phyloP scores from a whole-genome alignment of 2,329 filamentous ascomycete genomes.

The Teratosphaeria nubilosa region DNA sequence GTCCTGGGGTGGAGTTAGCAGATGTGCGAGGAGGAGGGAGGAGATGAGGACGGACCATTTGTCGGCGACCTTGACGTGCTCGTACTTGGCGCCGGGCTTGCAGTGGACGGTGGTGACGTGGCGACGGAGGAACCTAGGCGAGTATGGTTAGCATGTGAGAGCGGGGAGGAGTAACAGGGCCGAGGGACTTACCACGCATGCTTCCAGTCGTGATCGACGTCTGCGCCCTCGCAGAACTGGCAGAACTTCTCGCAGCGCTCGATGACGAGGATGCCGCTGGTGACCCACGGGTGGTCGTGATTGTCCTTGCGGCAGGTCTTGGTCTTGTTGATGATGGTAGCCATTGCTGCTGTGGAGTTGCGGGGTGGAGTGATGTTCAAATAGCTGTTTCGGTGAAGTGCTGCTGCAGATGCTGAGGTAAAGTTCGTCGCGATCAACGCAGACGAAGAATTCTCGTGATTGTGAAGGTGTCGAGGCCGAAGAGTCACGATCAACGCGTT shows the following conservation, averaged over 20 bases:
- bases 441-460: neutral
- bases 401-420: neutral
- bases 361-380: neutral
- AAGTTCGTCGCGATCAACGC: neutral
- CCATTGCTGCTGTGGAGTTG: neutral
- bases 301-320: slow-evolving; percentile 18
- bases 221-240: slow-evolving; percentile 14
- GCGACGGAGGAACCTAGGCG: slow-evolving; percentile 14
- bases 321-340: slow-evolving; percentile 4
- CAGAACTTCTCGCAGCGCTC: slow-evolving; percentile 19
- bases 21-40: neutral
- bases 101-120: slow-evolving; percentile 18
- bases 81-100: slow-evolving; percentile 8
- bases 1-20: neutral
- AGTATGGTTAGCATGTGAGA: neutral
- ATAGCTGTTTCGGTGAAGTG: neutral
- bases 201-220: slow-evolving; percentile 13
- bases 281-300: slow-evolving; percentile 17
- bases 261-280: slow-evolving; percentile 15
- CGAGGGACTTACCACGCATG: slow-evolving; percentile 13
- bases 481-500: neutral
- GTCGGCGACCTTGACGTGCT: slow-evolving; percentile 9
- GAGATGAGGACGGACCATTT: slow-evolving; percentile 11
- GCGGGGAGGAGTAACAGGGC: neutral
- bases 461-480: neutral